phyloP scores from a whole-genome alignment of 2,329 filamentous ascomycete genomes.

The Neonectria coccinea region DNA sequence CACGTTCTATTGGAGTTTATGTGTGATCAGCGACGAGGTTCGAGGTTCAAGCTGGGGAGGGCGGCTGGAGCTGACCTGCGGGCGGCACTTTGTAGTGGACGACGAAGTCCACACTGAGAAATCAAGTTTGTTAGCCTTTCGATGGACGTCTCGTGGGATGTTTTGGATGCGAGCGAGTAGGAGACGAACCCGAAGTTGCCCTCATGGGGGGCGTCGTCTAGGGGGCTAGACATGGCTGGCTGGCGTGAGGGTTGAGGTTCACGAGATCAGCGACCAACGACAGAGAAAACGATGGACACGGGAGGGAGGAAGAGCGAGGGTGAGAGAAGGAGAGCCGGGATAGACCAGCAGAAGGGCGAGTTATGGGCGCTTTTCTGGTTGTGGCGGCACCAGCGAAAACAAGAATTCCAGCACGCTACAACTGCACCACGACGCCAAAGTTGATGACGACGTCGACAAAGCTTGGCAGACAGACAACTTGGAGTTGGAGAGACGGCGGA shows the following conservation, averaged over 20 bases:
- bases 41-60: not conserved
- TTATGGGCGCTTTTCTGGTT: not conserved
- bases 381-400: not conserved
- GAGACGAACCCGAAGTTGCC: constrained; percentile 58
- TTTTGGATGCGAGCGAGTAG: not conserved
- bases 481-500: constrained; percentile 18
- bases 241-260: constrained; percentile 17
- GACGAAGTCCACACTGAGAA: constrained; percentile 83
- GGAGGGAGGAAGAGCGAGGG: not conserved
- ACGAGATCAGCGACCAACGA: constrained; percentile 13
- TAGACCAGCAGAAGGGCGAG: not conserved
- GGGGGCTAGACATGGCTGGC: constrained; percentile 49
- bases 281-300: constrained; percentile 5
- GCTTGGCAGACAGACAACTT: constrained; percentile 19
- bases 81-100: constrained; percentile 80
- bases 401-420: not conserved
- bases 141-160: not conserved
- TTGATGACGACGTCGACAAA: constrained; percentile 16
- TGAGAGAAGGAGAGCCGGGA: not conserved
- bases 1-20: constrained; percentile 64
- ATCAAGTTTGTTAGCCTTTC: constrained; percentile 28
- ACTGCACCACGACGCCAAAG: constrained; percentile 29
- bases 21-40: constrained; percentile 17
- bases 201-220: constrained; percentile 44
- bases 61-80: constrained; percentile 60